Base-by-base conservation (phyloP, 2,329 filamentous ascomycete genomes). In the Ceratocystis papillata region DNA sequence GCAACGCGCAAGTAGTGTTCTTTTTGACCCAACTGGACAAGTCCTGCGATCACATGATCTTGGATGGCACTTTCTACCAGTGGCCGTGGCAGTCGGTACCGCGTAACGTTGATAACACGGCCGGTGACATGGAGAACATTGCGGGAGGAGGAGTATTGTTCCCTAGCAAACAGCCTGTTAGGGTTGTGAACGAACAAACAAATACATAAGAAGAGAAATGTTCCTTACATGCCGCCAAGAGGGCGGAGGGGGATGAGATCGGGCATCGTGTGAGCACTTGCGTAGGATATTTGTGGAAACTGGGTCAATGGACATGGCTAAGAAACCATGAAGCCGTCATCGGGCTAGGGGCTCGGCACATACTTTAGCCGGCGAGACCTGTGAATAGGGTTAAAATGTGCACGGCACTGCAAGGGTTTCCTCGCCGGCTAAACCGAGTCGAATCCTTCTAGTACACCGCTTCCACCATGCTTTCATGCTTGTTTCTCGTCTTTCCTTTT, bases 111-210 rank as follows among this genome's bases (percentile, higher is more conserved):
- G 57, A 74, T 72, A 12, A 83, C 79, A 60, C 77, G 77, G 66
- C 76, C 76, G 69, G 81, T 80, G 57, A 81, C 70, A 41, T 78
- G 79, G 3, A 82, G 71, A 2, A 73, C 70, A 68, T 82, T 79
- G 1, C 79, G 77, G 5, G 77, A 74, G 2, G 79, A 77, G 5
- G 76, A 79, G 69, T 73, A 79, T 48, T 74, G 72, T 69, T 81
- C 79, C 60, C 79, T 80, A 66, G 4, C 4, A 12, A 66, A 4
- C 2, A 7, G 17, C 3, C 59, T 28, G 48, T 44, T 46, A 66
- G 20, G 53, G 25, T 30, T 28, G 12, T 57, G 30, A 33, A 30
- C 22, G 5, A 28, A 3, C 25, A 8, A 53, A 55, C 25, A 25
- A 30, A 55, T 1, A 30, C 1, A 28, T 12, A 5, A 55, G 2